Conservation (phyloP, 345 rosid species). For the Draba incana region DNA sequence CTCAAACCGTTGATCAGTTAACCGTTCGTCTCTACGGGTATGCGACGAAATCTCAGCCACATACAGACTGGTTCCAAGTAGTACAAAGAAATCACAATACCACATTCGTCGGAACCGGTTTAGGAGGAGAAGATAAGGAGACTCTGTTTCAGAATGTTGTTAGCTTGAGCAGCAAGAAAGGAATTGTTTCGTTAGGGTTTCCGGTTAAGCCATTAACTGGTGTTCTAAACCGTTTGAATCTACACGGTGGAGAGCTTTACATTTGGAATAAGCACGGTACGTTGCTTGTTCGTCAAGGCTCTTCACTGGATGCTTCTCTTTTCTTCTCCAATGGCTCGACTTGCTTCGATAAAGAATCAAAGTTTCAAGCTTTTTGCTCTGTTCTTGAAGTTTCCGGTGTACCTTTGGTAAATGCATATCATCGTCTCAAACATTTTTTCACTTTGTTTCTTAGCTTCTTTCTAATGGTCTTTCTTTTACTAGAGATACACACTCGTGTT, state of each 20-base stretch:
- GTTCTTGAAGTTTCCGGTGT: slow-evolving; percentile 38
- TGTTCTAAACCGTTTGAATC: slow-evolving; percentile 23
- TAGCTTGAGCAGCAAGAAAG: slow-evolving; percentile 37
- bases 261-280: slow-evolving; percentile 31
- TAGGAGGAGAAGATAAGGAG: slow-evolving; percentile 23
- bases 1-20: slow-evolving; percentile 37
- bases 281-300: slow-evolving; percentile 11
- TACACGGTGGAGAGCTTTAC: slow-evolving; percentile 34
- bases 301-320: slow-evolving; percentile 30
- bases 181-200: slow-evolving; percentile 38
- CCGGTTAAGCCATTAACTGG: slow-evolving; percentile 7
- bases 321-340: slow-evolving; percentile 25
- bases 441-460: slow-evolving; percentile 11
- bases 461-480: background rate
- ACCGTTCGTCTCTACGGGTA: slow-evolving; percentile 27
- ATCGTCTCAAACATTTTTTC: background rate
- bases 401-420: slow-evolving; percentile 34
- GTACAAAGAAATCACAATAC: slow-evolving; percentile 9
- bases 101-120: slow-evolving; percentile 21
- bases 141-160: slow-evolving; percentile 18
- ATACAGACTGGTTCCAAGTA: slow-evolving; percentile 30
- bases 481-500: slow-evolving; percentile 64
- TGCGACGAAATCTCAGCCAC: slow-evolving; percentile 5
- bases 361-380: slow-evolving; percentile 35
- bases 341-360: slow-evolving; percentile 18